These are phyloP conservation scores for Pythium graminicola DNA, from an alignment of 352 stramenopile genomes.

Conservation along the genomic window DNA sequence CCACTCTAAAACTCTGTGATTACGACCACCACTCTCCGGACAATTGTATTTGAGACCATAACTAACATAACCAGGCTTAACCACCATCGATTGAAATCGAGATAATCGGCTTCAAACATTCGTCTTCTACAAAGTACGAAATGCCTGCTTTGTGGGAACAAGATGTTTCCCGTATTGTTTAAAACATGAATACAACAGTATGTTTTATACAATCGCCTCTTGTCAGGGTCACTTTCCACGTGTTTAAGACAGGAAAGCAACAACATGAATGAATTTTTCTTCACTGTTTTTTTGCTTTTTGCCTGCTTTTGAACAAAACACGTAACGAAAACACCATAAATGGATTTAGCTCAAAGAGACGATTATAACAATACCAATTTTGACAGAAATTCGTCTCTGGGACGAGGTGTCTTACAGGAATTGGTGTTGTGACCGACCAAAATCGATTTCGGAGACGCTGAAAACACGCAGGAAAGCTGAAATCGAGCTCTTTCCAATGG, in stretches of 20 bases:
- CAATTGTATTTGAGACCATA: background rate
- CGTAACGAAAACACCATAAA: no score
- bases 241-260: no score
- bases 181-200: no score
- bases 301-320: no score
- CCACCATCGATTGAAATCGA: background rate
- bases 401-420: background rate
- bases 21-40: no score
- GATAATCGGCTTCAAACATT: background rate
- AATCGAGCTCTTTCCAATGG: background rate
- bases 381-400: background rate
- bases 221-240: no score
- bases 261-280: no score
- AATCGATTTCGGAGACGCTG: background rate
- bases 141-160: background rate
- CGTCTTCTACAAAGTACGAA: background rate
- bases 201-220: no score
- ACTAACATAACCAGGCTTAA: background rate
- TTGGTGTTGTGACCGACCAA: background rate
- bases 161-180: background rate
- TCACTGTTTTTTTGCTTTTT: no score
- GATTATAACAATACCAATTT: no score
- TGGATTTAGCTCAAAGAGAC: no score
- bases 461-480: background rate
- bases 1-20: no score